A percentile compares a stretch with the other conserved stretches of the same genome.
Conservation (phyloP, 345 rosid species). For the Ceriops zippeliana region DNA sequence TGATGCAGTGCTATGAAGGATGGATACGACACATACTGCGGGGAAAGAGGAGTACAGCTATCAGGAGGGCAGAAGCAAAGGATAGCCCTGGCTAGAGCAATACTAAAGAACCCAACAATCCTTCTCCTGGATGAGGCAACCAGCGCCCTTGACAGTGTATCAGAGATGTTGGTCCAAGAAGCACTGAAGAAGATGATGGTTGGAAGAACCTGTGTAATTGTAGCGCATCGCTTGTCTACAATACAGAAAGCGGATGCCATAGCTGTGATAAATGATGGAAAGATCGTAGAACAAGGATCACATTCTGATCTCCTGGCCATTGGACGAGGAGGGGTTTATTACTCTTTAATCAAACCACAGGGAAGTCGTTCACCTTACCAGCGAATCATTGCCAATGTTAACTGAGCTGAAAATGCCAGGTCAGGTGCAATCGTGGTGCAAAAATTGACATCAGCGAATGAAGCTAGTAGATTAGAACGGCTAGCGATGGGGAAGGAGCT, state of each 20-base stretch:
- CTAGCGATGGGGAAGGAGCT: too few species aligned
- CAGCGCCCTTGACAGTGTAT: slow-evolving; percentile 17
- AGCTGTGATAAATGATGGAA: slow-evolving; percentile 20
- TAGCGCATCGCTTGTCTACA: slow-evolving; percentile 17
- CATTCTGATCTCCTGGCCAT: slow-evolving; percentile 17
- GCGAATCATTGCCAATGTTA: background rate
- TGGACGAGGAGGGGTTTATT: slow-evolving; percentile 11
- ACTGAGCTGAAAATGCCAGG: too few species aligned
- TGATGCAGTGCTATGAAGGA: slow-evolving; percentile 16
- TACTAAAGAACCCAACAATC: slow-evolving; percentile 21
- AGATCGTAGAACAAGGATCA: slow-evolving; percentile 15
- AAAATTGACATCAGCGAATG: too few species aligned
- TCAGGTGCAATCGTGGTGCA: too few species aligned
- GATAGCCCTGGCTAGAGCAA: slow-evolving; percentile 17
- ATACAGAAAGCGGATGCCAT: slow-evolving; percentile 19
- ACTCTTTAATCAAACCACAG: slow-evolving; percentile 11
- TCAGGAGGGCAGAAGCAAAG: slow-evolving; percentile 25
- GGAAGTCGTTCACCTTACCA: background rate
- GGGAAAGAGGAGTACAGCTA: slow-evolving; percentile 20
- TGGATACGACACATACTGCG: slow-evolving; percentile 14
- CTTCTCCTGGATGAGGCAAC: slow-evolving; percentile 22
- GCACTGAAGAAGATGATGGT: slow-evolving; percentile 21
- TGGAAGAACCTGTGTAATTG: slow-evolving; percentile 14
- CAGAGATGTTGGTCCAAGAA: slow-evolving; percentile 19
- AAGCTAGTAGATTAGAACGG: too few species aligned